Conservation (phyloP, 352 stramenopile genomes). For the Pythium vanterpoolii region DNA sequence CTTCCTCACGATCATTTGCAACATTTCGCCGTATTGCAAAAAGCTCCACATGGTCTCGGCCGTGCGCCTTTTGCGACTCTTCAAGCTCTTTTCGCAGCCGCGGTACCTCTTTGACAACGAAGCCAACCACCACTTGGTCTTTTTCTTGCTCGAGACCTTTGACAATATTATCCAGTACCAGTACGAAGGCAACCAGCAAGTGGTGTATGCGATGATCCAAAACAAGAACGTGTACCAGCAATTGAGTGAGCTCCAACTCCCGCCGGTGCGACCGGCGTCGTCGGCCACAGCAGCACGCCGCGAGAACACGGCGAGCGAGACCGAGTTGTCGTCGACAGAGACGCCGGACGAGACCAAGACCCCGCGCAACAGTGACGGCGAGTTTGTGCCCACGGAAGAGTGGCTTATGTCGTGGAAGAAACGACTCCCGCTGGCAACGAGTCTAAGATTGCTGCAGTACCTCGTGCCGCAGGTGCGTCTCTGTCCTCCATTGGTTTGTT, state of each 20-base stretch:
- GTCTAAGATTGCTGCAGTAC: constrained; percentile 93
- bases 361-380: constrained; percentile 38
- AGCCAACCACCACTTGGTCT: constrained; percentile 94
- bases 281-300: constrained; percentile 7
- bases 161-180: constrained; percentile 99
- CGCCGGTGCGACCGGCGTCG: constrained; percentile 70
- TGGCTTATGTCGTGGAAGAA: constrained; percentile 95
- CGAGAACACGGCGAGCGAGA: constrained; percentile 12
- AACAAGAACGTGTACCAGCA: constrained; percentile 94
- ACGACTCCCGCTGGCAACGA: constrained; percentile 94
- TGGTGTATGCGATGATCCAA: constrained; percentile 98
- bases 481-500: background rate
- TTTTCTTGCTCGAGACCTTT: constrained; percentile 97
- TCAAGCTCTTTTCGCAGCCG: constrained; percentile 96
- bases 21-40: constrained; percentile 98
- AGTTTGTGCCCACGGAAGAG: constrained; percentile 88
- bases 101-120: constrained; percentile 94
- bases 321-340: background rate
- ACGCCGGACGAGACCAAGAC: constrained; percentile 24
- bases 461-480: constrained; percentile 85
- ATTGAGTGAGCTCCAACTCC: constrained; percentile 86
- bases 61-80: constrained; percentile 96
- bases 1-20: constrained; percentile 99
- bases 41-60: constrained; percentile 93
- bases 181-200: constrained; percentile 94